Conservation (phyloP, 176 grass and related monocot species). For the Poa annua region DNA sequence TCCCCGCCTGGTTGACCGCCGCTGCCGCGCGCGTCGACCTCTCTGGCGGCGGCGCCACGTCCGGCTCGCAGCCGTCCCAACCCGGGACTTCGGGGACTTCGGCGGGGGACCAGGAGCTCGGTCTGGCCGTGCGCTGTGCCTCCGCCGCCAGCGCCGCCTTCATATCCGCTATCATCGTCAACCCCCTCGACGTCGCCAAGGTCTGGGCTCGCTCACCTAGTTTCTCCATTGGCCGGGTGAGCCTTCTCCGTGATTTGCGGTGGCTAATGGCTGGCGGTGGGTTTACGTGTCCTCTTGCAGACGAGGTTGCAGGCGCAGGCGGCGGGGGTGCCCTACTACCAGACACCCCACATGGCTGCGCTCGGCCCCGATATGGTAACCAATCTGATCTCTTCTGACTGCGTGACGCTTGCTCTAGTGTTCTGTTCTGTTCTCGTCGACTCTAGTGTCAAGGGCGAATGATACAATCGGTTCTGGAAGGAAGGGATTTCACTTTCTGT, state of each 20-base stretch:
- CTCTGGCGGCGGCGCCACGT: constrained; percentile 34
- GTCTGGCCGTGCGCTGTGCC: constrained; percentile 65
- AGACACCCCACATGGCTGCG: constrained; percentile 67
- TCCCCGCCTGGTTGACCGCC: constrained; percentile 80
- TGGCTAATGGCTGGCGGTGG: constrained; percentile 3
- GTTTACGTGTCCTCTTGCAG: constrained; percentile 45
- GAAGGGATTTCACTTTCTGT: neutral
- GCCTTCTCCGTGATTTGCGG: neutral
- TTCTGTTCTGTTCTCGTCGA: neutral
- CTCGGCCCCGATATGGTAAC: constrained; percentile 67
- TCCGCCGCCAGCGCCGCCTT: constrained; percentile 88
- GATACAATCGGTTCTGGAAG: neutral
- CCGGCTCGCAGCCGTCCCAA: neutral
- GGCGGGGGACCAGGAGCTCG: constrained; percentile 44
- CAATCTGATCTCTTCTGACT: constrained; percentile 17
- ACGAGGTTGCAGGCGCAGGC: constrained; percentile 95
- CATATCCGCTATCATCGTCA: constrained; percentile 83
- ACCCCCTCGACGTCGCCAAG: constrained; percentile 96
- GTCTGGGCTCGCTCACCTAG: constrained; percentile 29
- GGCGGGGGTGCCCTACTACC: constrained; percentile 78
- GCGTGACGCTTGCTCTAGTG: neutral
- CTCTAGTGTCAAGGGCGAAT: neutral
- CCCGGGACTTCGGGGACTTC: neutral
- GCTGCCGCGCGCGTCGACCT: constrained; percentile 81
- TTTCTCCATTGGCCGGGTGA: neutral